Conservation (phyloP, 2,329 filamentous ascomycete genomes). For the Stylonectria norvegica region DNA sequence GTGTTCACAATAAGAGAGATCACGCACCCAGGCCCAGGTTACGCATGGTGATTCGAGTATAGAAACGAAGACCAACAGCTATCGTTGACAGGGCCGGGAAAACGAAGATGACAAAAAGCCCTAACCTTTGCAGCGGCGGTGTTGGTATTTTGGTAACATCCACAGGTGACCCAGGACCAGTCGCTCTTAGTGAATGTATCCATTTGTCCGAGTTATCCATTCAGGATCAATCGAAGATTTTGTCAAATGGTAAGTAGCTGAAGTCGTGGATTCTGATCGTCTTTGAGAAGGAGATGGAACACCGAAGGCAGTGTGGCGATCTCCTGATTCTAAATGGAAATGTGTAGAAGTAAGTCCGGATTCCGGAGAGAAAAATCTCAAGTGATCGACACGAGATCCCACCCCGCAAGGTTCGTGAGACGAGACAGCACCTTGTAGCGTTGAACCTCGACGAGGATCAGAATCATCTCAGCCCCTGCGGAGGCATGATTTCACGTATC, state of each 20-base stretch:
- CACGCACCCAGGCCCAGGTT: slow-evolving; percentile 23
- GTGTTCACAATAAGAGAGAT: not conserved
- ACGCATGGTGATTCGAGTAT: slow-evolving; percentile 27
- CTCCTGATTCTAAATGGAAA: not conserved
- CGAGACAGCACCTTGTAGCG: not conserved
- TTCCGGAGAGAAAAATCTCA: not conserved
- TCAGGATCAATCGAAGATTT: not conserved
- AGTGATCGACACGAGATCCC: not conserved
- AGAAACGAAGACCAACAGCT: slow-evolving; percentile 24
- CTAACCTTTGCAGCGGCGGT: slow-evolving; percentile 30
- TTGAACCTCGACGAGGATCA: not conserved
- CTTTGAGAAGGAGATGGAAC: not conserved
- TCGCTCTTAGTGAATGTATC: not conserved
- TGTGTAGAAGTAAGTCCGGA: not conserved
- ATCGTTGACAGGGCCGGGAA: slow-evolving; percentile 31
- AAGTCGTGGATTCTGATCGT: not conserved
- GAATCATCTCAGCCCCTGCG: not conserved
- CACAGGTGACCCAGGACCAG: slow-evolving; percentile 8
- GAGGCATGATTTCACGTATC: too few relatives aligned
- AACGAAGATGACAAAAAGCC: slow-evolving; percentile 31
- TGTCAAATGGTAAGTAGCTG: not conserved
- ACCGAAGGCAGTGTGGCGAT: not conserved
- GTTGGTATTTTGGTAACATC: slow-evolving; percentile 31
- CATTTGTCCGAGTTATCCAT: not conserved
- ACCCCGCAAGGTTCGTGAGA: not conserved